Evolutionary conservation across 2,329 filamentous ascomycete species (phyloP).

Genomic region (Colletotrichum sublineola): DNA sequence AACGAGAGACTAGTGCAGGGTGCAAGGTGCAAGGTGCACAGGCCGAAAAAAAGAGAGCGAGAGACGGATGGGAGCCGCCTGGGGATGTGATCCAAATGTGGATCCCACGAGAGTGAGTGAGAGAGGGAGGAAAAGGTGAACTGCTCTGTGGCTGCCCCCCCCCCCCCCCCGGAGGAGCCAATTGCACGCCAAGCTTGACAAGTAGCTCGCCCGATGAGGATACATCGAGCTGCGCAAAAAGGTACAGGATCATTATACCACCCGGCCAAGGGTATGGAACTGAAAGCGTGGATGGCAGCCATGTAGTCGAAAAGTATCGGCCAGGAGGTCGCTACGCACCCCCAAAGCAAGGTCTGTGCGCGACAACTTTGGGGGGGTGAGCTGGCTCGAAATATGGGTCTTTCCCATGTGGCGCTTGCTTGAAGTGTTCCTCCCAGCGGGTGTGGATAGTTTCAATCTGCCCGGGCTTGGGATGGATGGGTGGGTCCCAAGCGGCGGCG

Average conservation of each 20-base stretch:
- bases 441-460: conserved; percentile 34
- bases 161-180: conserved; percentile 31
- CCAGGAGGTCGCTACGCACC: conserved; percentile 14
- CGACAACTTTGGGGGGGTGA: conserved; percentile 4
- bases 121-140: conserved; percentile 20
- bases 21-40: conserved; percentile 27
- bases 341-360: conserved; percentile 33
- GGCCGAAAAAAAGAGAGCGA: conserved; percentile 19
- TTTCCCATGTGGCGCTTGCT: conserved; percentile 39
- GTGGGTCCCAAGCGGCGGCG: conserved; percentile 19
- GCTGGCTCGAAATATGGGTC: conserved; percentile 26
- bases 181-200: conserved; percentile 31
- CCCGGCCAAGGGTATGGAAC: not conserved
- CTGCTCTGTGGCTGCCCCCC: conserved; percentile 25
- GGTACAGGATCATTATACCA: conserved; percentile 4
- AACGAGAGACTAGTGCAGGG: conserved; percentile 35
- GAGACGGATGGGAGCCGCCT: conserved; percentile 41
- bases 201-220: conserved; percentile 20
- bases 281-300: not conserved
- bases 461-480: conserved; percentile 10
- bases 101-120: not conserved
- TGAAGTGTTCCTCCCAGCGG: conserved; percentile 23
- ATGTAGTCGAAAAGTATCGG: conserved; percentile 26
- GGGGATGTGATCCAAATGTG: conserved; percentile 25
- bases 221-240: conserved; percentile 14